Percentiles rank a stretch among this genome's conserved stretches.
Conservation (phyloP, 768 basidiomycete species). For the Trametopsis cervina region DNA sequence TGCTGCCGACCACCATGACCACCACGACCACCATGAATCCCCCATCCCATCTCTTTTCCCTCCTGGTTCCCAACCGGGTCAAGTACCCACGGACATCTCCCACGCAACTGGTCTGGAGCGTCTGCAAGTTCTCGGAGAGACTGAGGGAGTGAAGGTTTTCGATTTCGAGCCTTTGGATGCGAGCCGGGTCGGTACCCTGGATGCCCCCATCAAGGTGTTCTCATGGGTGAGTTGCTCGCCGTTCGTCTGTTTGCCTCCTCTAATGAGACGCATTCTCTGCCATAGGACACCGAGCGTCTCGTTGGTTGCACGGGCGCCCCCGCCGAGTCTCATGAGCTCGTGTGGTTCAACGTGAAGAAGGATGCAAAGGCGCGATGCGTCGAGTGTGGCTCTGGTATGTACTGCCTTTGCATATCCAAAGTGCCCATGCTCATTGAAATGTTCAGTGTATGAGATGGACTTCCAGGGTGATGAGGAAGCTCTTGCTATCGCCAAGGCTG, state of each 20-base stretch:
- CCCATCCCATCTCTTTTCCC: slow-evolving; percentile 65
- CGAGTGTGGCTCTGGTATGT: slow-evolving; percentile 89
- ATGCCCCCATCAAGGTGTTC: slow-evolving; percentile 80
- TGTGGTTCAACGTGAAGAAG: slow-evolving; percentile 70
- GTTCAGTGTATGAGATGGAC: slow-evolving; percentile 66
- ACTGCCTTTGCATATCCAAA: background rate
- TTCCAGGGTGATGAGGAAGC: slow-evolving; percentile 54
- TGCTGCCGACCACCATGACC: slow-evolving; percentile 35
- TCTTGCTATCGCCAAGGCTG: slow-evolving; percentile 19
- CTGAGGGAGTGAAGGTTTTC: slow-evolving; percentile 87
- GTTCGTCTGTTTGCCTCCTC: background rate
- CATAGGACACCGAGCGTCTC: slow-evolving; percentile 72
- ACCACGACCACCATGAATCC: slow-evolving; percentile 8
- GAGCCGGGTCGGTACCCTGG: slow-evolving; percentile 80
- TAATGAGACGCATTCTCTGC: background rate
- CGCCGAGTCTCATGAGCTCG: slow-evolving; percentile 90
- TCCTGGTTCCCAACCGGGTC: slow-evolving; percentile 62
- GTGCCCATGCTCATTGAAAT: slow-evolving; percentile 1
- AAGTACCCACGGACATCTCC: slow-evolving; percentile 76
- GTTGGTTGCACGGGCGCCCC: slow-evolving; percentile 95
- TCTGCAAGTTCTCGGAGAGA: slow-evolving; percentile 83
- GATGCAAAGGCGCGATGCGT: slow-evolving; percentile 75
- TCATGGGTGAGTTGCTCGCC: slow-evolving; percentile 68
- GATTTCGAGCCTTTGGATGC: slow-evolving; percentile 81
- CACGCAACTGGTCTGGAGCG: slow-evolving; percentile 97